Conservation (phyloP, 495 filamentous ascomycete genomes). For the Trichocladium antarcticum region DNA sequence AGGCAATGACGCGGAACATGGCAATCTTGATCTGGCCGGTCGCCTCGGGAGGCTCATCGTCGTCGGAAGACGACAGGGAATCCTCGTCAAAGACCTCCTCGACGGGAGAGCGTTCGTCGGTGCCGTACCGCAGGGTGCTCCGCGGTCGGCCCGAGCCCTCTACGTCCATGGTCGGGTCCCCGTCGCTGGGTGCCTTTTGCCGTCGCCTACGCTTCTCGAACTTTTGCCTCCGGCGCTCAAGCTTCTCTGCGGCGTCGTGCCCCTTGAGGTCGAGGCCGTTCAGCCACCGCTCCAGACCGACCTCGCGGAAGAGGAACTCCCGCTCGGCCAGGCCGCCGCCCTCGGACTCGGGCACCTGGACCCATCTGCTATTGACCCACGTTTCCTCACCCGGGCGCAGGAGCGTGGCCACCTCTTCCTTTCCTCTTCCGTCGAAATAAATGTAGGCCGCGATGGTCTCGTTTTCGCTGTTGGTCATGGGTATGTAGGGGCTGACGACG, state of each 20-base stretch:
- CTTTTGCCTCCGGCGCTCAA: conserved; percentile 75
- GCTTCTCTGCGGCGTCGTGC: conserved; percentile 71
- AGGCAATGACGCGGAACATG: conserved; percentile 88
- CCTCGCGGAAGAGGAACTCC: conserved; percentile 95
- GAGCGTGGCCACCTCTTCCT: conserved; percentile 94
- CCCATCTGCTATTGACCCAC: conserved; percentile 98
- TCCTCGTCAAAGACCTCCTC: conserved; percentile 64
- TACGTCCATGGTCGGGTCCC: conserved; percentile 41
- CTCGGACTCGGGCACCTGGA: conserved; percentile 81
- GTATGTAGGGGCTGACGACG: conserved; percentile 72
- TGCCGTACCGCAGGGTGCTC: conserved; percentile 64
- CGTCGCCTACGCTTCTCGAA: conserved; percentile 75
- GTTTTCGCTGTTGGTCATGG: conserved; percentile 77
- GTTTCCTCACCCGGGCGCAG: conserved; percentile 91
- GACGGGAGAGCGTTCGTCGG: conserved; percentile 58
- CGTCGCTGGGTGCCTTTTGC: conserved; percentile 43
- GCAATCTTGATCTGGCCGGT: conserved; percentile 98
- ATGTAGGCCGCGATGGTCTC: conserved; percentile 98
- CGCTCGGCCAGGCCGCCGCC: conserved; percentile 90
- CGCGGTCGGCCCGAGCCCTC: conserved; percentile 28
- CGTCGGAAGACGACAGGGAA: conserved; percentile 64
- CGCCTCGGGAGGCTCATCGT: conserved; percentile 85
- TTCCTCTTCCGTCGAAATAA: conserved; percentile 90
- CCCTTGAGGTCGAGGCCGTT: conserved; percentile 89
- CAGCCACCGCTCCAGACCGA: conserved; percentile 89